These are phyloP conservation scores for Plasmodium relictum DNA, from an alignment of 169 alveolate species.

Conservation along the genomic window DNA sequence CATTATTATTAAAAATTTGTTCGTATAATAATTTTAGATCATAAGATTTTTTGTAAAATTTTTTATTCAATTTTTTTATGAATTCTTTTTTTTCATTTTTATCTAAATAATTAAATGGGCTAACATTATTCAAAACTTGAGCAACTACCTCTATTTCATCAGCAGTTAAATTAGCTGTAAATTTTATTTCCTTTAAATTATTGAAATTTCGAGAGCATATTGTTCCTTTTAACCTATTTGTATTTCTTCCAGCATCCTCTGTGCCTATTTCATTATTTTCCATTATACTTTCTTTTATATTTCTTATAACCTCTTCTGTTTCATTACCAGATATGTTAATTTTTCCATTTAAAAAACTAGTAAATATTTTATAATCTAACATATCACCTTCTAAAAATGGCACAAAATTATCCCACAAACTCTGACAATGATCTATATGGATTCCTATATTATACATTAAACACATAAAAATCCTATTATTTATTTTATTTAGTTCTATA, in stretches of 20 bases:
- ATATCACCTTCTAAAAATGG: slow-evolving; percentile 54
- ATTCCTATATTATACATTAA: slow-evolving; percentile 76
- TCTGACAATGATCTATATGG: slow-evolving; percentile 29
- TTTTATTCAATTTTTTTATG: slow-evolving; percentile 36
- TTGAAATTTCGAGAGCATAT: slow-evolving; percentile 29
- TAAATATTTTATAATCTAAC: slow-evolving; percentile 62
- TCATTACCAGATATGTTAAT: slow-evolving; percentile 11
- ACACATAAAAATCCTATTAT: slow-evolving; percentile 49
- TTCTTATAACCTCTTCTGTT: slow-evolving; percentile 18
- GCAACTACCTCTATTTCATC: slow-evolving; percentile 66
- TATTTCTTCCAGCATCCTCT: slow-evolving; percentile 1
- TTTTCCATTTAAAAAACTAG: slow-evolving; percentile 58
- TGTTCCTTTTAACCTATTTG: slow-evolving; percentile 46
- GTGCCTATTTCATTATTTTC: slow-evolving; percentile 14
- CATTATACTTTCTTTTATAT: slow-evolving; percentile 14
- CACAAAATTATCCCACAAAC: slow-evolving; percentile 40
- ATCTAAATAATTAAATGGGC: slow-evolving; percentile 46
- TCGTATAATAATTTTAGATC: slow-evolving; percentile 17
- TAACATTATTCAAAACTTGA: slow-evolving; percentile 15
- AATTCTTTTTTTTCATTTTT: slow-evolving; percentile 65
- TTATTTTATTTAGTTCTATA: slow-evolving; percentile 15
- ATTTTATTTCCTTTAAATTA: slow-evolving; percentile 7
- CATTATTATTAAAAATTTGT: background rate
- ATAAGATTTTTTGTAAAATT: slow-evolving; percentile 31
- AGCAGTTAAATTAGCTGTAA: slow-evolving; percentile 24